Conservation (phyloP, 257 asterid genomes). For the Nicotiana obtusifolia region DNA sequence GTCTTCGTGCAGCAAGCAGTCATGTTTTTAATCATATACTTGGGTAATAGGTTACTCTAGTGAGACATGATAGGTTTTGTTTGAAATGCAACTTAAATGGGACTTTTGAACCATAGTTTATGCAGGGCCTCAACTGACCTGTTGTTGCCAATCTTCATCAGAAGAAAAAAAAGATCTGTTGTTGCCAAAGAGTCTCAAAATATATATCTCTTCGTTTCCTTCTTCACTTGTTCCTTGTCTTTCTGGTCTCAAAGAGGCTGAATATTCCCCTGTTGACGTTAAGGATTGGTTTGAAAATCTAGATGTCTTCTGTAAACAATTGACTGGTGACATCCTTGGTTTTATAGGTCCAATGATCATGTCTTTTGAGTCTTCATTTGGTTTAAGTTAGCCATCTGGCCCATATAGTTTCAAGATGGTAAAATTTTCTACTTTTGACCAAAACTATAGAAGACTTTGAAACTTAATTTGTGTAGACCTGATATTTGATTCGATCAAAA, state of each 20-base stretch:
- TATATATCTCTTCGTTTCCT: background rate
- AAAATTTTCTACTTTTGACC: background rate
- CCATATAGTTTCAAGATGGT: constrained; percentile 7
- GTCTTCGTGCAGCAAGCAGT: background rate
- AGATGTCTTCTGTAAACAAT: background rate
- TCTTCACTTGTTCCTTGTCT: background rate
- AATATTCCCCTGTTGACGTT: background rate
- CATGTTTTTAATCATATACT: background rate
- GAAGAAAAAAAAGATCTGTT: background rate
- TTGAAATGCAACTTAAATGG: background rate
- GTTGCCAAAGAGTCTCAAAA: background rate
- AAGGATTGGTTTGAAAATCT: background rate
- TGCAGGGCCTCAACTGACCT: background rate
- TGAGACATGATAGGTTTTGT: background rate
- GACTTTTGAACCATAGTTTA: background rate
- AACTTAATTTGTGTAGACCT: background rate
- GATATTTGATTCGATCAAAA: background rate
- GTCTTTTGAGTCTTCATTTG: background rate
- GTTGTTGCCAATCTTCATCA: background rate
- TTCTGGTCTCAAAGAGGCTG: background rate
- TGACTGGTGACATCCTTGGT: background rate
- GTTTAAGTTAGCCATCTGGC: background rate
- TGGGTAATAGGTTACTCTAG: background rate
- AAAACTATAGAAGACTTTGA: background rate
- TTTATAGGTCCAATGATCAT: background rate